phyloP scores from a whole-genome alignment of 768 basidiomycete species.

The Boletus huronensis region DNA sequence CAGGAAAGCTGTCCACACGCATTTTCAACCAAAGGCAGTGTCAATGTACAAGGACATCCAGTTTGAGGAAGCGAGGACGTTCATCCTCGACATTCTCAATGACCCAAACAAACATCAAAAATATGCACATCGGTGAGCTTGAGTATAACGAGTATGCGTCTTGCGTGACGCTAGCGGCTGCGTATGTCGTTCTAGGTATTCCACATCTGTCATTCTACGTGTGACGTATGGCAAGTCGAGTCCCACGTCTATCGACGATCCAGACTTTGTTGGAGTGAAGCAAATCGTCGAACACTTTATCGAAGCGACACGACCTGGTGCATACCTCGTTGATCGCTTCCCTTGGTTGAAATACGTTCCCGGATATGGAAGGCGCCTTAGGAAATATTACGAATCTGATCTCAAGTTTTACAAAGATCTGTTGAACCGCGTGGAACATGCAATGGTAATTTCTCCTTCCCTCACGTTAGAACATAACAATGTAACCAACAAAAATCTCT shows the following conservation, averaged over 20 bases:
- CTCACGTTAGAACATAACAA: not conserved
- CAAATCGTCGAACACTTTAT: constrained; percentile 26
- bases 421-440: constrained; percentile 40
- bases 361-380: constrained; percentile 53
- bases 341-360: constrained; percentile 46
- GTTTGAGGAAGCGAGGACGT: constrained; percentile 29
- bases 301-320: constrained; percentile 30
- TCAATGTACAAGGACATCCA: constrained; percentile 43
- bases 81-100: constrained; percentile 30
- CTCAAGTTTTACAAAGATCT: constrained; percentile 48
- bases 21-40: constrained; percentile 49
- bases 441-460: constrained; percentile 34
- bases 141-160: constrained; percentile 11
- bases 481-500: not conserved
- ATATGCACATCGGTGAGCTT: constrained; percentile 45
- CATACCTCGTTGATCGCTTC: constrained; percentile 35
- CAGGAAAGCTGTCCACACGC: constrained; percentile 50
- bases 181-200: constrained; percentile 19
- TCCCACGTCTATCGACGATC: constrained; percentile 19
- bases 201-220: constrained; percentile 25
- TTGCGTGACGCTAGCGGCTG: not conserved
- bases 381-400: constrained; percentile 49
- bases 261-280: constrained; percentile 19
- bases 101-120: constrained; percentile 35
- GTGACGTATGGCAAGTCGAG: constrained; percentile 25